A percentile compares a stretch with the other conserved stretches of the same genome.
Conservation (phyloP, 139 green algal genomes). For the Micractinium sp. region DNA sequence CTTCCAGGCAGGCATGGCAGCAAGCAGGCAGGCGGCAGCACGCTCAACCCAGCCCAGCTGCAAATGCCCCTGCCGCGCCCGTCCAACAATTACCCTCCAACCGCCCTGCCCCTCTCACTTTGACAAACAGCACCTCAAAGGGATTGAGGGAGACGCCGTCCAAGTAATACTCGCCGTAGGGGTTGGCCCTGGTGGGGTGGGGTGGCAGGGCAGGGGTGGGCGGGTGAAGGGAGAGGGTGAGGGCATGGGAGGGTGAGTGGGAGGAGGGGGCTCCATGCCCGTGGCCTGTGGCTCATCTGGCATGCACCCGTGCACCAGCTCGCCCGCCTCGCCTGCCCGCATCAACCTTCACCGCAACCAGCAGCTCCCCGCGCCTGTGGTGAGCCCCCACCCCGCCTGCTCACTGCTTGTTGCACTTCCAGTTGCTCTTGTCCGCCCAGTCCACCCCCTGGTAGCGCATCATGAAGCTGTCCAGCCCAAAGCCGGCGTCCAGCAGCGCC, state of each 20-base stretch:
- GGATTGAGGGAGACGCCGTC: constrained; percentile 69
- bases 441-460: constrained; percentile 76
- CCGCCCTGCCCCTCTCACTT: constrained; percentile 18
- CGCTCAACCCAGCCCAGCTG: not conserved
- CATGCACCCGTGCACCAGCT: not conserved
- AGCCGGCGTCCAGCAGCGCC: constrained; percentile 67
- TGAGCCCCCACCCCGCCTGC: not conserved
- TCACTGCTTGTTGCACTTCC: constrained; percentile 56
- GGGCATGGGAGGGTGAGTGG: not conserved
- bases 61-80: too few species aligned
- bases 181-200: constrained; percentile 39
- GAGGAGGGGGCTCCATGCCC: not conserved
- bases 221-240: not conserved
- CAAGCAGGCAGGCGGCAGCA: not conserved
- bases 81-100: not conserved
- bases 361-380: too few species aligned
- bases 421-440: constrained; percentile 60
- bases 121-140: constrained; percentile 81
- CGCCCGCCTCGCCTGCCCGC: not conserved
- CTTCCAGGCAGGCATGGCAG: not conserved
- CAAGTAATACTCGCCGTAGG: constrained; percentile 46
- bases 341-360: not conserved
- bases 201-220: not conserved
- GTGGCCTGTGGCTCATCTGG: not conserved
- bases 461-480: constrained; percentile 74